Evolutionary conservation across 202 grass and related monocot genomes (phyloP).

Genomic region (Eragrostis tef): DNA sequence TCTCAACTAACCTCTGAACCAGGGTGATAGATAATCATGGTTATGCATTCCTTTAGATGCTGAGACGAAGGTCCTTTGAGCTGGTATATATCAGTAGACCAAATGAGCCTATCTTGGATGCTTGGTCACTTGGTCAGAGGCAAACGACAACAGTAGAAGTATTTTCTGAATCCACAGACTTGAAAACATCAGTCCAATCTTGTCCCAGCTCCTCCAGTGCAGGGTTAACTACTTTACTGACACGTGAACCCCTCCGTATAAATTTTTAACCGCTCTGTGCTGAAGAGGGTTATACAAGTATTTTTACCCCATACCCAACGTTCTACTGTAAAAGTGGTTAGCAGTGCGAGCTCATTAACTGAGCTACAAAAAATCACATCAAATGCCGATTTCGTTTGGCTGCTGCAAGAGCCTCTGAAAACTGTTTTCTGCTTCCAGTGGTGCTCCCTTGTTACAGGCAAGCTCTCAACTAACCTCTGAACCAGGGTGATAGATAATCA

Average conservation of each 20-base stretch:
- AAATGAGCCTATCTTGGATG: too few relatives aligned
- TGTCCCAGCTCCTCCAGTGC: not conserved
- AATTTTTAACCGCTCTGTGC: not conserved
- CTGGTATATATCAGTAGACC: too few relatives aligned
- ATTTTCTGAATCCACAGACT: too few relatives aligned
- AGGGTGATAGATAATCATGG: too few relatives aligned
- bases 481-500: too few relatives aligned
- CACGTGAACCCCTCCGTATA: not conserved
- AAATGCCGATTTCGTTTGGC: not conserved
- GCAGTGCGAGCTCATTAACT: not conserved
- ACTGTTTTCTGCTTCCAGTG: not conserved
- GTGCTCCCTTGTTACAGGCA: not conserved
- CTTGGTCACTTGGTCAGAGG: too few relatives aligned
- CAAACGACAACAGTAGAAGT: too few relatives aligned
- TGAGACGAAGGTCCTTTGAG: too few relatives aligned
- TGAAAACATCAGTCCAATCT: not conserved
- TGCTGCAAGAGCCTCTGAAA: not conserved
- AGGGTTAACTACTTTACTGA: not conserved
- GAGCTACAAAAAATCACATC: not conserved
- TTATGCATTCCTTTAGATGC: too few relatives aligned
- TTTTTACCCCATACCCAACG: slow-evolving; percentile 39
- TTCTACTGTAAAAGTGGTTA: too few relatives aligned
- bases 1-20: not conserved
- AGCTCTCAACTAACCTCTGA: not conserved
- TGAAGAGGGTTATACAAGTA: not conserved